Base-by-base conservation (phyloP, 169 alveolate genomes). In the Cystoisospora suis region DNA sequence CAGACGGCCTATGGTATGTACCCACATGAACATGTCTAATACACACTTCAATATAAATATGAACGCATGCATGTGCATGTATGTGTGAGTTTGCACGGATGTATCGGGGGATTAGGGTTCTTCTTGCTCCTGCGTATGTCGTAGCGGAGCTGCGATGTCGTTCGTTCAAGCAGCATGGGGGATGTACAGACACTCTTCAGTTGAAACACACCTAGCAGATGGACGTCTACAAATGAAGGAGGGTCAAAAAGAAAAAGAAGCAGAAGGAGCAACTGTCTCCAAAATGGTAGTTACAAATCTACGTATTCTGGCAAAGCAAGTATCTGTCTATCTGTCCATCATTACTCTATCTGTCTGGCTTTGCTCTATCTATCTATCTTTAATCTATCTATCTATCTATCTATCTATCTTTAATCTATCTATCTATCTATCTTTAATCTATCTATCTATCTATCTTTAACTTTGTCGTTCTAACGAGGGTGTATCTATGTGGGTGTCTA, bases 1-100 rank as follows among this genome's bases (percentile, higher is more conserved):
- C 89, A 6, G 93, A 89, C 46, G 58, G 85, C 38, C 87, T 89
- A 5, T 89, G 93, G 93, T 89, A 23, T n/a, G n/a, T 17, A 40
- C 20, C 36, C 56, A 72, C 56, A 38, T 17, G 12, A 65, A 65
- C 34, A 65, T 12, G 9, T 7, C 15, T 7, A 15, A 27, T 7
- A 65, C 6, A 12, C 29, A 65, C 29, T 7, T 65, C 15, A 27
- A 12, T 3, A 38, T 34, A 72, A 5, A 72, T 17, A 17, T 34
- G 15, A 9, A 17, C 6, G 23, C 23, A 38, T 38, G 42, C 45
- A 3, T 38, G 2, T 72, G 32, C 3, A 72, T 72, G 42, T 72
- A 72, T 72, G 56, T 72, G 32, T 17, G 4, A 12, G 65, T 23
- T 23, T 53, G 65, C 23, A 23, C 65, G 23, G 65, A 53, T 53